Evolutionary conservation across 176 grass and related monocot genomes (phyloP).

Genomic region (Rhynchospora pubera): DNA sequence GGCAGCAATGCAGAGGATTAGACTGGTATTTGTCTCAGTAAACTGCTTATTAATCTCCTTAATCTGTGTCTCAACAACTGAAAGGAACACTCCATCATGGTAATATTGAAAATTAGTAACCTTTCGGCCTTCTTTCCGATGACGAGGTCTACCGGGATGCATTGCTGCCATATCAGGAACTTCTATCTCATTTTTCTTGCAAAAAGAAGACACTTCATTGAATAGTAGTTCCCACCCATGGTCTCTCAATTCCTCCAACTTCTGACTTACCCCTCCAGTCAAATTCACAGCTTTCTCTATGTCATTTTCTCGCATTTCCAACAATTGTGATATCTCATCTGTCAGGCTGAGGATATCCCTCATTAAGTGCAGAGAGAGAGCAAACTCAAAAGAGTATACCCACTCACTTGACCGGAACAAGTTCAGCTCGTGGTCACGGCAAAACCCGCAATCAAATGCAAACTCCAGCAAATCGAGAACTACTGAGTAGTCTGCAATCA

Average conservation of each 20-base stretch:
- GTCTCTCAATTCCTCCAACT: not conserved
- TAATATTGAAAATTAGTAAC: not conserved
- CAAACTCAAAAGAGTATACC: not conserved
- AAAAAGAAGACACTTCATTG: not conserved
- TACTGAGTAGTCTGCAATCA: not conserved
- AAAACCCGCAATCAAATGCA: not conserved
- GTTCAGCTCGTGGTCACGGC: not conserved
- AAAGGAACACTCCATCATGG: not conserved
- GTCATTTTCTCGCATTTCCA: not conserved
- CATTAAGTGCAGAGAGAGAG: not conserved
- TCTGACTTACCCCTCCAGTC: not conserved
- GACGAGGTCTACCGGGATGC: not conserved
- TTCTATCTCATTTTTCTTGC: not conserved
- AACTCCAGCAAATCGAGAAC: not conserved
- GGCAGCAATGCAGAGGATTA: not conserved
- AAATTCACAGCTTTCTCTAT: not conserved
- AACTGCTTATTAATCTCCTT: not conserved
- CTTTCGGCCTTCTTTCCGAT: not conserved
- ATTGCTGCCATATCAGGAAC: not conserved
- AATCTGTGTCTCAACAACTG: not conserved
- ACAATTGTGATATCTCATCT: not conserved
- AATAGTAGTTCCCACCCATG: not conserved
- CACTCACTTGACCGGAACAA: not conserved
- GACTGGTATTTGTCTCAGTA: not conserved
- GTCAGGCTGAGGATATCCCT: not conserved